phyloP scores from a whole-genome alignment of 805 yeast genomes.

The Candida boidinii region DNA sequence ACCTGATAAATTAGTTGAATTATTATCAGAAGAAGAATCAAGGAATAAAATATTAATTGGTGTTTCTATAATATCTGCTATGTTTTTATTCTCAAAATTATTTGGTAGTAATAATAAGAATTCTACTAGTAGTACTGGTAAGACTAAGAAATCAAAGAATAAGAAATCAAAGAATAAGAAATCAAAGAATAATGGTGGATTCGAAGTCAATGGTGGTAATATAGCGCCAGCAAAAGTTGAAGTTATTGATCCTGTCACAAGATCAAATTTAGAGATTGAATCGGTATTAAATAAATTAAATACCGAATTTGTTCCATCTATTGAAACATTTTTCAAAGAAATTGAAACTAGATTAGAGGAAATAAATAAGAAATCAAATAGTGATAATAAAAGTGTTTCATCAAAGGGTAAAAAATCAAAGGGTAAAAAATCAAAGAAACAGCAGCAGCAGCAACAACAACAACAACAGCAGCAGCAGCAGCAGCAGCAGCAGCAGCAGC shows the following conservation, averaged over 20 bases:
- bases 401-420: neutral
- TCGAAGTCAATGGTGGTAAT: too few species aligned
- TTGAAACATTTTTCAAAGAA: constrained; percentile 7
- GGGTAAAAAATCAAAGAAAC: constrained; percentile 1
- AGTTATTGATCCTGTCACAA: constrained; percentile 11
- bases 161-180: constrained; percentile 8
- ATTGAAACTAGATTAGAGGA: constrained; percentile 8
- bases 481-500: neutral
- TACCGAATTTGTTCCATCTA: constrained; percentile 7
- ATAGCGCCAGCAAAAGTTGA: too few species aligned
- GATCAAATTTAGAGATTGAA: constrained; percentile 11
- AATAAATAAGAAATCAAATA: constrained; percentile 3
- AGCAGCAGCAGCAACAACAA: neutral
- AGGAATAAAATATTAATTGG: too few species aligned
- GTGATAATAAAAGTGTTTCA: neutral
- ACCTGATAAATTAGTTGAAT: too few species aligned
- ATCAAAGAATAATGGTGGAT: constrained; percentile 7
- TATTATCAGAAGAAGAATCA: too few species aligned
- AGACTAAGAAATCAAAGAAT: constrained; percentile 3
- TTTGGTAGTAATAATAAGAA: constrained; percentile 1
- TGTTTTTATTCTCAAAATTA: constrained; percentile 5
- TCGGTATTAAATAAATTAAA: constrained; percentile 10
- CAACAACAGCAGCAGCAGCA: neutral
- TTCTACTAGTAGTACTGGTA: too few species aligned
- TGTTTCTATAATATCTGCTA: constrained; percentile 7